These are phyloP conservation scores for Pisolithus thermaeus DNA, from an alignment of 1,284 basidiomycete genomes.

Conservation along the genomic window DNA sequence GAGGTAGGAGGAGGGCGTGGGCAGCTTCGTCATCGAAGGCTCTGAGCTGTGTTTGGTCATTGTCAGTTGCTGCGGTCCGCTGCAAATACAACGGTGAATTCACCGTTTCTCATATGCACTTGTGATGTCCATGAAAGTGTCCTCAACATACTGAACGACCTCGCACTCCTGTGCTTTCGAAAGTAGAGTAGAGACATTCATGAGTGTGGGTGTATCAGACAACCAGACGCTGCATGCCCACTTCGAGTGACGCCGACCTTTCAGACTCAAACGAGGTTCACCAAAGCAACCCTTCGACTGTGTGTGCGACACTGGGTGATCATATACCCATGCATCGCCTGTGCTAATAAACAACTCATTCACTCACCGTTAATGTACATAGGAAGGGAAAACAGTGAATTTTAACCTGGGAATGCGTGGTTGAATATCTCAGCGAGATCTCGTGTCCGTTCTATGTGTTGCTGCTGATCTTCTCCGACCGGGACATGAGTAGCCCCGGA, in stretches of 20 bases:
- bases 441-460: slow-evolving; percentile 86
- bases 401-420: slow-evolving; percentile 43
- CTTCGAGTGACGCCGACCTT: too few species aligned
- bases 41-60: slow-evolving; percentile 39
- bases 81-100: slow-evolving; percentile 16
- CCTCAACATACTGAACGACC: slow-evolving; percentile 58
- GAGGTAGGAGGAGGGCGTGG: slow-evolving; percentile 54
- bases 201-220: neutral
- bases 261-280: too few species aligned
- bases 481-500: slow-evolving; percentile 85
- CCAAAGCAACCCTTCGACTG: too few species aligned
- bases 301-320: too few species aligned
- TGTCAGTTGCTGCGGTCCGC: slow-evolving; percentile 2
- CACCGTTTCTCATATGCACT: slow-evolving; percentile 70
- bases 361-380: slow-evolving; percentile 68
- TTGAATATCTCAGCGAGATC: slow-evolving; percentile 87
- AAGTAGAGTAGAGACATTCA: slow-evolving; percentile 15
- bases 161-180: slow-evolving; percentile 54
- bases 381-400: slow-evolving; percentile 67
- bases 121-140: slow-evolving; percentile 54
- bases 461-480: slow-evolving; percentile 92
- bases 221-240: too few species aligned
- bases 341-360: neutral
- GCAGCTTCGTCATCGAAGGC: slow-evolving; percentile 37
- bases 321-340: too few species aligned